Percentiles rank a stretch among this genome's conserved stretches.
Evolutionary conservation across 192 early-diverging fungal species (phyloP).

Genomic region (Chytriomyces sp.): DNA sequence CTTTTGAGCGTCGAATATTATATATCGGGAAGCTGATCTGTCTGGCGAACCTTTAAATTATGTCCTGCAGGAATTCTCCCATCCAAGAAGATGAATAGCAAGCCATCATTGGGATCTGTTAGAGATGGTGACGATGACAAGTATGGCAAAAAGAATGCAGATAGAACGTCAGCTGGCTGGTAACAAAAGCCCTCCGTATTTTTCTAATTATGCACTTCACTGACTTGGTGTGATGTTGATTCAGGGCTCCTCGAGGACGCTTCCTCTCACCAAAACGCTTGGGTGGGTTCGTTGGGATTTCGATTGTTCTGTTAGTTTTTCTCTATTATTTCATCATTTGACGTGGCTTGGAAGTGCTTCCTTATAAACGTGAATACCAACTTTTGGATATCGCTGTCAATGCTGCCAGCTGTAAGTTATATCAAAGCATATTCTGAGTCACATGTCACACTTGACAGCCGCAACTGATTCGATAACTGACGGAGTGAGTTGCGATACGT

Average conservation of each 20-base stretch:
- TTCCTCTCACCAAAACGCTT: constrained; percentile 23
- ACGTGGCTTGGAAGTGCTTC: neutral
- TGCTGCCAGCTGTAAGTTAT: too few species aligned
- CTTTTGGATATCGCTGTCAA: too few species aligned
- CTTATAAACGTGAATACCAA: too few species aligned
- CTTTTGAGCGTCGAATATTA: neutral
- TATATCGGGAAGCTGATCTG: neutral
- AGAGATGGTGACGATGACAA: constrained; percentile 34
- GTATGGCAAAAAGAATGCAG: constrained; percentile 11
- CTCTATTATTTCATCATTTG: constrained; percentile 38
- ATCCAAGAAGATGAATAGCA: constrained; percentile 21
- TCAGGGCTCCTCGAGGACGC: constrained; percentile 14
- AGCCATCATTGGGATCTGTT: constrained; percentile 8
- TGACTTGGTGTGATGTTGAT: neutral
- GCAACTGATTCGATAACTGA: too few species aligned
- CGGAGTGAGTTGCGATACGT: too few species aligned
- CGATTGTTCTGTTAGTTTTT: neutral
- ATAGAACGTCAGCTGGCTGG: constrained; percentile 6
- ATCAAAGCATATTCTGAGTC: too few species aligned
- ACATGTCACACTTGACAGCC: too few species aligned
- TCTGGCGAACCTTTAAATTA: neutral
- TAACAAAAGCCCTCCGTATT: neutral
- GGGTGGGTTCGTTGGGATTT: neutral
- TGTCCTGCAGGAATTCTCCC: neutral
- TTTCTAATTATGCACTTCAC: neutral